These are phyloP conservation scores for Psilocybe cyanescens DNA, from an alignment of 768 basidiomycete genomes.

Conservation along the genomic window DNA sequence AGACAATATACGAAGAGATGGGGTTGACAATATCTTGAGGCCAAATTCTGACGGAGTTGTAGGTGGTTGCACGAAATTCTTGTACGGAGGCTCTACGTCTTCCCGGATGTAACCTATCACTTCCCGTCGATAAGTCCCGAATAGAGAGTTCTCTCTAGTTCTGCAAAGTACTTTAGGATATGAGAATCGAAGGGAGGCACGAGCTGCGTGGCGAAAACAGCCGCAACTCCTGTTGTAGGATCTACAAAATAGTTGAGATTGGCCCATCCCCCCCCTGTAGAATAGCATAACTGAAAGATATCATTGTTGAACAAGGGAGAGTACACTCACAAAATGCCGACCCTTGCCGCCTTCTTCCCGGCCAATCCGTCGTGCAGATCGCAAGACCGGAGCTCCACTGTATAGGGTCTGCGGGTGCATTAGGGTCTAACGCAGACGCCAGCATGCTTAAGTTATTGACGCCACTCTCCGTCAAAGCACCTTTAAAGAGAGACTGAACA, in stretches of 20 bases:
- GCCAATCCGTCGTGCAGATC: slow-evolving; percentile 26
- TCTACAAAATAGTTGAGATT: slow-evolving; percentile 34
- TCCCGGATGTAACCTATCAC: not conserved
- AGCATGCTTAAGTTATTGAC: not conserved
- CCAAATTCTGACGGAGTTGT: no score
- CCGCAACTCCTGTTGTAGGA: slow-evolving; percentile 33
- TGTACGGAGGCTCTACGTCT: no score
- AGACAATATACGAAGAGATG: not conserved
- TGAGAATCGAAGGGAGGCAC: slow-evolving; percentile 3
- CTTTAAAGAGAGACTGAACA: slow-evolving; percentile 23
- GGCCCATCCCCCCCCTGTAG: slow-evolving; percentile 34
- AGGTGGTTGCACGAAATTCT: no score
- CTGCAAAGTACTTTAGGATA: not conserved
- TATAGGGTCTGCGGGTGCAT: not conserved
- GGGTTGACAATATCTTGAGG: not conserved
- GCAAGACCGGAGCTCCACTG: slow-evolving; percentile 28
- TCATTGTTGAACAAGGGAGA: not conserved
- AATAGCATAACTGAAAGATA: not conserved
- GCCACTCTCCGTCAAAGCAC: slow-evolving; percentile 6
- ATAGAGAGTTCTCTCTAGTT: not conserved
- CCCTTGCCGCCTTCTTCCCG: slow-evolving; percentile 30
- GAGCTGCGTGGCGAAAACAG: slow-evolving; percentile 24
- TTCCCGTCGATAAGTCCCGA: not conserved
- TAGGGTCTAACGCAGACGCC: not conserved
- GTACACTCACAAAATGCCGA: slow-evolving; percentile 28